phyloP scores from a whole-genome alignment of 169 alveolate species.

The Eimeria necatrix region DNA sequence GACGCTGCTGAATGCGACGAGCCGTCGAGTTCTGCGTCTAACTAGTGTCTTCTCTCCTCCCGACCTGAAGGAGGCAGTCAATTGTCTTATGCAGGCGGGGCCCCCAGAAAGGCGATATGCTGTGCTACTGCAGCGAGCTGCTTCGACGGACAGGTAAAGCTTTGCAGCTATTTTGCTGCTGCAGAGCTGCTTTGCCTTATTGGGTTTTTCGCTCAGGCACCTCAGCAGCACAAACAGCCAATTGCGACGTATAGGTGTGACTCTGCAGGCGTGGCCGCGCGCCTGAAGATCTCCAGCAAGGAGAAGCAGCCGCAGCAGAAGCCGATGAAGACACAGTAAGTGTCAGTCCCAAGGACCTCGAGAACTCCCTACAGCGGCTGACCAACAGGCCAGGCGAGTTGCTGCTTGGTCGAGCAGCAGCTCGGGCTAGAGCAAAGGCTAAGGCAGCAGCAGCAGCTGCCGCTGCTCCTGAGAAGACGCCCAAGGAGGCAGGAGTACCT shows the following conservation, averaged over 20 bases:
- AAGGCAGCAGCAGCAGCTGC: slow-evolving; percentile 40
- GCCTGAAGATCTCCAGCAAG: not conserved
- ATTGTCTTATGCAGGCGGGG: slow-evolving; percentile 17
- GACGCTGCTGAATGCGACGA: slow-evolving; percentile 37
- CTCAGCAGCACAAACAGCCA: not conserved
- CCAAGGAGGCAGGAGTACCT: not conserved
- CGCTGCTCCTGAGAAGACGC: not conserved
- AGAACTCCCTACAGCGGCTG: slow-evolving; percentile 22
- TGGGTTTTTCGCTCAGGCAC: not conserved
- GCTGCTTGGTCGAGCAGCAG: slow-evolving; percentile 70
- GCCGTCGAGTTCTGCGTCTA: slow-evolving; percentile 35
- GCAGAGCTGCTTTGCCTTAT: not conserved
- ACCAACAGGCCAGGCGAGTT: not conserved
- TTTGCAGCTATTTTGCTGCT: not conserved
- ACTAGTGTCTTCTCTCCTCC: not conserved
- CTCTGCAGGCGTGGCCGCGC: slow-evolving; percentile 18
- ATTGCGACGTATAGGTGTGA: not conserved
- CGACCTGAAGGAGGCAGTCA: slow-evolving; percentile 39
- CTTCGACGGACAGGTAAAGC: slow-evolving; percentile 34
- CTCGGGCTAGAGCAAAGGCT: not conserved
- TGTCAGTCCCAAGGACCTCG: slow-evolving; percentile 13
- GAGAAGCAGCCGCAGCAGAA: slow-evolving; percentile 28
- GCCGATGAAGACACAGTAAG: slow-evolving; percentile 7
- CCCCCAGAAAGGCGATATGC: slow-evolving; percentile 24
- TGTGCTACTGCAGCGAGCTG: slow-evolving; percentile 60